Percentiles rank a stretch among this genome's conserved stretches.
Conservation (phyloP, 306 rosid genomes). For the Carpinus viminea region DNA sequence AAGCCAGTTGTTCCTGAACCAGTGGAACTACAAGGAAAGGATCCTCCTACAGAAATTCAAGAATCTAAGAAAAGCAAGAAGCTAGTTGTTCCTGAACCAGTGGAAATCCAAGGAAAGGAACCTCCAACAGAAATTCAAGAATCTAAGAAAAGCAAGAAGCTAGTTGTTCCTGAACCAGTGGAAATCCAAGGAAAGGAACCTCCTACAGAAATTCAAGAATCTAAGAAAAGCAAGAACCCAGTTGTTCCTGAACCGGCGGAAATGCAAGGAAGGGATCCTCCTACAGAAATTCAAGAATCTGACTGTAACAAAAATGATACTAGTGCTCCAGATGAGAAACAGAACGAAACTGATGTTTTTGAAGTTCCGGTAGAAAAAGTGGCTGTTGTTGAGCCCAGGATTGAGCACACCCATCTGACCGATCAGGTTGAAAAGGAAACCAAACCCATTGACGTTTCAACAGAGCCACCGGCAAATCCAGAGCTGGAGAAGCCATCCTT, state of each 20-base stretch:
- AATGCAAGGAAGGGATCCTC: slow-evolving; percentile 36
- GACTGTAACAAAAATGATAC: slow-evolving; percentile 24
- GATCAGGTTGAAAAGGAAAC: slow-evolving; percentile 42
- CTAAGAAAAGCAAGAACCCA: slow-evolving; percentile 52
- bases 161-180: slow-evolving; percentile 33
- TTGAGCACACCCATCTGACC: slow-evolving; percentile 33
- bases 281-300: slow-evolving; percentile 34
- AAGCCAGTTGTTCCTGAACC: slow-evolving; percentile 36
- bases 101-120: slow-evolving; percentile 37
- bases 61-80: slow-evolving; percentile 56
- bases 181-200: slow-evolving; percentile 38
- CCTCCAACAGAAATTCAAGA: slow-evolving; percentile 38
- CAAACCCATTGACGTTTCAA: slow-evolving; percentile 33
- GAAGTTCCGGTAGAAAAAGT: slow-evolving; percentile 68
- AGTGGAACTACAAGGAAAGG: slow-evolving; percentile 38
- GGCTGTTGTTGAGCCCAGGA: slow-evolving; percentile 31
- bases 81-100: slow-evolving; percentile 34
- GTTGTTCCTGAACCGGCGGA: slow-evolving; percentile 36
- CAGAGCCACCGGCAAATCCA: slow-evolving; percentile 27
- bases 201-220: slow-evolving; percentile 37
- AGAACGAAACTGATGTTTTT: slow-evolving; percentile 73
- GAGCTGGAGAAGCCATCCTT: slow-evolving; percentile 45
- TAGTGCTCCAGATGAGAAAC: slow-evolving; percentile 34
- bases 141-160: slow-evolving; percentile 51
- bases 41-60: slow-evolving; percentile 32